These are phyloP conservation scores for Ceratocystis eucalypticola DNA, from an alignment of 2,329 filamentous ascomycete species.

Conservation along the genomic window DNA sequence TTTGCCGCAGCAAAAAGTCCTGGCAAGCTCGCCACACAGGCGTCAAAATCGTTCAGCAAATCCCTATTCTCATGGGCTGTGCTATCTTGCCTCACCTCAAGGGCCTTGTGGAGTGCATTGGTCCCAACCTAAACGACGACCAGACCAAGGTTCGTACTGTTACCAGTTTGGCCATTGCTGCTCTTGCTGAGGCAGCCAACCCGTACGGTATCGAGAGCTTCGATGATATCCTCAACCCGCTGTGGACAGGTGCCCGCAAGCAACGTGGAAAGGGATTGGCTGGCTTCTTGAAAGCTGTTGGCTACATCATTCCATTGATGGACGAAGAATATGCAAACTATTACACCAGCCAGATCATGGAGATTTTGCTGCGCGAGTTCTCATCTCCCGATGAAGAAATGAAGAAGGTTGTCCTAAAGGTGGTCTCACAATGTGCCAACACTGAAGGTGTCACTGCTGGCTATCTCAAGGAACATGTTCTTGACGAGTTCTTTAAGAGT, in stretches of 20 bases:
- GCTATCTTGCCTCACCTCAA: slow-evolving; percentile 91
- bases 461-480: slow-evolving; percentile 88
- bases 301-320: slow-evolving; percentile 97
- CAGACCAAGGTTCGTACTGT: slow-evolving; percentile 97
- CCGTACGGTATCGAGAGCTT: slow-evolving; percentile 99
- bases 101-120: slow-evolving; percentile 90
- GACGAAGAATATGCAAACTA: slow-evolving; percentile 99
- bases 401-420: slow-evolving; percentile 98
- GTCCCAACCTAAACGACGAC: slow-evolving; percentile 89
- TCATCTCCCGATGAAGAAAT: slow-evolving; percentile 97
- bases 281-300: slow-evolving; percentile 91
- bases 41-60: slow-evolving; percentile 98
- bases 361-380: slow-evolving; percentile 90
- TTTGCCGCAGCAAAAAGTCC: slow-evolving; percentile 96
- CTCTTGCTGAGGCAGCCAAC: slow-evolving; percentile 87
- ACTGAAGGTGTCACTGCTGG: slow-evolving; percentile 90
- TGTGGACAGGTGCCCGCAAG: slow-evolving; percentile 93
- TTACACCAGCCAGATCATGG: slow-evolving; percentile 98
- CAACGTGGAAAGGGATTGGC: slow-evolving; percentile 93
- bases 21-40: slow-evolving; percentile 97
- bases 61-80: slow-evolving; percentile 96
- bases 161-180: slow-evolving; percentile 86
- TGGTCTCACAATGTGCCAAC: slow-evolving; percentile 86
- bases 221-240: slow-evolving; percentile 88
- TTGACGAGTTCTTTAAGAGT: slow-evolving; percentile 95